These are phyloP conservation scores for Populus alba DNA, from an alignment of 345 rosid species.

Conservation along the genomic window DNA sequence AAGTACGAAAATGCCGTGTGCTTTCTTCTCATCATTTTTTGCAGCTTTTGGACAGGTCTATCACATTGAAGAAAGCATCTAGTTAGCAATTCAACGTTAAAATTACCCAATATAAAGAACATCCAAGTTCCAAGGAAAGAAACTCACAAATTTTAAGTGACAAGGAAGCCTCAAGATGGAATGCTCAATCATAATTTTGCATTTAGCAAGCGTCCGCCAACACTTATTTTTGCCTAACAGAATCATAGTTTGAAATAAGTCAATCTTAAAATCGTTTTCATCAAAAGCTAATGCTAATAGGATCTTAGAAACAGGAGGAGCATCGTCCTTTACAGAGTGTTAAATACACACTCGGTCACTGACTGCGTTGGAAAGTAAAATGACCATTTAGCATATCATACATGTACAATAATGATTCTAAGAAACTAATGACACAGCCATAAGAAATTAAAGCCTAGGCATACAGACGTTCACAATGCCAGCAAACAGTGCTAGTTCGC, in stretches of 20 bases:
- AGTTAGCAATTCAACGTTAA: not conserved
- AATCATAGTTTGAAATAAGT: constrained; percentile 6
- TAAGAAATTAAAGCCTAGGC: not conserved
- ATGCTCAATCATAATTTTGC: constrained; percentile 80
- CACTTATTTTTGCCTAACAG: constrained; percentile 66
- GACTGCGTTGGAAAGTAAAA: not conserved
- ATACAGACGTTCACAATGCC: not conserved
- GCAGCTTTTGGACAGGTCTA: constrained; percentile 72
- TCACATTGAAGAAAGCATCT: not conserved
- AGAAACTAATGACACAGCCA: not conserved
- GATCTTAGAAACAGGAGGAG: not conserved
- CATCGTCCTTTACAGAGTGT: not conserved
- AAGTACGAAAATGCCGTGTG: constrained; percentile 56
- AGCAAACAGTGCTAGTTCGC: not conserved
- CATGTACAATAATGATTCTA: not conserved
- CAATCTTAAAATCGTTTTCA: not conserved
- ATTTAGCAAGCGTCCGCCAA: constrained; percentile 71
- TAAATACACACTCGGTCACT: not conserved
- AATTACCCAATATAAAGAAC: not conserved
- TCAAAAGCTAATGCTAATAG: not conserved
- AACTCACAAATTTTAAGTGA: constrained; percentile 80
- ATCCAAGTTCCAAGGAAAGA: not conserved
- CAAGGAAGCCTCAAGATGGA: constrained; percentile 89
- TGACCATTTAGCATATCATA: not conserved
- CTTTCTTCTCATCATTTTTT: constrained; percentile 68